Base-by-base conservation (phyloP, 2,329 filamentous ascomycete species). In the Neoascochyta sp. region DNA sequence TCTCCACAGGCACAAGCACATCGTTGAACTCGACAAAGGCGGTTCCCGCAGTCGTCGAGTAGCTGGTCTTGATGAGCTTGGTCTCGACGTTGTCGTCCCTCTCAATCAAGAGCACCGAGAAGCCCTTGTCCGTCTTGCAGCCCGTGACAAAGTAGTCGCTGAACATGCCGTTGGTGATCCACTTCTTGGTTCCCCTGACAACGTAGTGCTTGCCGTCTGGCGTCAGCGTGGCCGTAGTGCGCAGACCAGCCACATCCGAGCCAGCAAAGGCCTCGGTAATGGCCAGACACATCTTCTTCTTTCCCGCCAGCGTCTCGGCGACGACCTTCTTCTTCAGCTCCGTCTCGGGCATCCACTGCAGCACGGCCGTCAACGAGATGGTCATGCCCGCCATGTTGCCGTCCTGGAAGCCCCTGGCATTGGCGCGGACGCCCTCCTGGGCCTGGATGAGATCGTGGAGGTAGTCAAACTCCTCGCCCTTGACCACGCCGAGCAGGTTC, bases 261-360 rank as follows among this genome's bases (percentile, higher is more conserved):
- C 86, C 86, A 10, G 86, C 86, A 63, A 93, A 92, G 0, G 87
- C 86, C 64, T 94, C 87, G 1, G 86, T 92, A 54, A 93, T 87
- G 30, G 86, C 86, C 3, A 94, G 70, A 55, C 83, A 90, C 57
- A 92, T 86, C 72, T 89, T 89, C 76, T 92, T 92, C 72, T 80
- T 78, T 38, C 86, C 86, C 24, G 74, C 77, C 45, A 93, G 74
- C 24, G 86, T 81, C 50, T 92, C 84, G 19, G 79, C 71, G 18
- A 80, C 76, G 25, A 93, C 72, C 30, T 71, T 72, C 47, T 80
- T 73, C 65, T 80, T 81, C 49, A 86, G 74, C 22, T 68, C 68
- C 33, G 77, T 69, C 51, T 90, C 75, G 29, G 75, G 77, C 60
- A 84, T 76, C 71, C 81, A 93, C 34, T 90, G 82, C 55, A 87